Conservation (phyloP, 2,329 filamentous ascomycete species). For the Fusarium napiforme region DNA sequence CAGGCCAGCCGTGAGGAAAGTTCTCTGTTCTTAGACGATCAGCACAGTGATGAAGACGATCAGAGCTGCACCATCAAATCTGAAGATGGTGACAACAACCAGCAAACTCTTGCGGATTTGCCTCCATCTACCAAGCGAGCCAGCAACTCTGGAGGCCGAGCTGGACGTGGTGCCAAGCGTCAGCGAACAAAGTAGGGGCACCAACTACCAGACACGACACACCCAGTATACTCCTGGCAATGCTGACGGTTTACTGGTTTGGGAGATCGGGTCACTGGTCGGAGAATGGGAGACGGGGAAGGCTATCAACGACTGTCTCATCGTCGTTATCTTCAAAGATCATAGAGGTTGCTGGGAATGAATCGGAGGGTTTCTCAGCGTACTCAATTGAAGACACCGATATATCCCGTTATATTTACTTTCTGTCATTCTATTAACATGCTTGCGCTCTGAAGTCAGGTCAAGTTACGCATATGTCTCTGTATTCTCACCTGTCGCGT, state of each 20-base stretch:
- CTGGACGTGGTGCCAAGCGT: background rate
- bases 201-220: rapidly evolving
- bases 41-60: rapidly evolving
- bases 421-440: rapidly evolving
- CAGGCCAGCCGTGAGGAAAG: background rate
- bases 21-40: background rate
- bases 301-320: background rate
- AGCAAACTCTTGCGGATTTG: background rate
- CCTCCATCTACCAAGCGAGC: background rate
- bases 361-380: rapidly evolving
- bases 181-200: rapidly evolving
- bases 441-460: rapidly evolving
- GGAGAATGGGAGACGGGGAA: background rate
- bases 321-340: background rate
- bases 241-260: rapidly evolving
- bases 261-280: rapidly evolving
- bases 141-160: background rate
- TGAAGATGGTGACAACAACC: background rate
- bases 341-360: background rate
- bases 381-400: background rate
- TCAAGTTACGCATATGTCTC: no score
- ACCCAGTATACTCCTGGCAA: rapidly evolving
- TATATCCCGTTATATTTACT: rapidly evolving
- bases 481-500: background rate
- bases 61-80: background rate